Percentiles rank a stretch among this genome's conserved stretches.
These are phyloP conservation scores for Moesziomyces parantarcticus DNA, from an alignment of 1,284 basidiomycete genomes.

Conservation along the genomic window DNA sequence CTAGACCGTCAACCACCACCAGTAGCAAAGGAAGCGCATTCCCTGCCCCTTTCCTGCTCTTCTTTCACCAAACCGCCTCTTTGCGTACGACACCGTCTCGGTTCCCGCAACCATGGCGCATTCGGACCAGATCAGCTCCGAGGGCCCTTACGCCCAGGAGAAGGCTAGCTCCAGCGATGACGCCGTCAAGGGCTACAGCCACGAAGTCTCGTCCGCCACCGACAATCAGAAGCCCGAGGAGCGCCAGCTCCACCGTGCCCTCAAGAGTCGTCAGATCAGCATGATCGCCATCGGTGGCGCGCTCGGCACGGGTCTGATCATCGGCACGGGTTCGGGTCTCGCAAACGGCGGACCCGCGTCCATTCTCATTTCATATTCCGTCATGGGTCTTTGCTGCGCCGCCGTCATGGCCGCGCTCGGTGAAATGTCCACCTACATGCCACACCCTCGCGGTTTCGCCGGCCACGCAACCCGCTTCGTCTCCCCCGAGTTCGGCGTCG, in stretches of 20 bases:
- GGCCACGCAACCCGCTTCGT: constrained; percentile 70
- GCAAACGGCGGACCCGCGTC: constrained; percentile 70
- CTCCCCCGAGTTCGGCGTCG: constrained; percentile 69
- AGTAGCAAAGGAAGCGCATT: neutral
- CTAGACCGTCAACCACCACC: neutral
- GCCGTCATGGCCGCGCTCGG: constrained; percentile 66
- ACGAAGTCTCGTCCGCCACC: constrained; percentile 16
- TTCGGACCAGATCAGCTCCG: constrained; percentile 13
- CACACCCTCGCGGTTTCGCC: constrained; percentile 68
- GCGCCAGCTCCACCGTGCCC: constrained; percentile 63
- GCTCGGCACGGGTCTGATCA: constrained; percentile 77
- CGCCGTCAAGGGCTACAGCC: constrained; percentile 29
- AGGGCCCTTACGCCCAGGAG: constrained; percentile 21
- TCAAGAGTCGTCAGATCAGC: constrained; percentile 73
- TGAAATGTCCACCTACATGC: constrained; percentile 70
- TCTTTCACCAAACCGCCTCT: neutral
- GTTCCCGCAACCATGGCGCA: constrained; percentile 10
- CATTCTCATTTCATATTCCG: constrained; percentile 70
- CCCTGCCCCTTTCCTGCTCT: too few relatives aligned
- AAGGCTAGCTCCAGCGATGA: constrained; percentile 21
- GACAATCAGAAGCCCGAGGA: constrained; percentile 31
- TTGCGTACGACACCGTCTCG: neutral
- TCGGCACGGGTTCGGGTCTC: constrained; percentile 72
- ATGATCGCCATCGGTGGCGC: constrained; percentile 72
- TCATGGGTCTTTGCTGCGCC: constrained; percentile 59